Base-by-base conservation (phyloP, 768 basidiomycete genomes). In the Scleroderma bovista region DNA sequence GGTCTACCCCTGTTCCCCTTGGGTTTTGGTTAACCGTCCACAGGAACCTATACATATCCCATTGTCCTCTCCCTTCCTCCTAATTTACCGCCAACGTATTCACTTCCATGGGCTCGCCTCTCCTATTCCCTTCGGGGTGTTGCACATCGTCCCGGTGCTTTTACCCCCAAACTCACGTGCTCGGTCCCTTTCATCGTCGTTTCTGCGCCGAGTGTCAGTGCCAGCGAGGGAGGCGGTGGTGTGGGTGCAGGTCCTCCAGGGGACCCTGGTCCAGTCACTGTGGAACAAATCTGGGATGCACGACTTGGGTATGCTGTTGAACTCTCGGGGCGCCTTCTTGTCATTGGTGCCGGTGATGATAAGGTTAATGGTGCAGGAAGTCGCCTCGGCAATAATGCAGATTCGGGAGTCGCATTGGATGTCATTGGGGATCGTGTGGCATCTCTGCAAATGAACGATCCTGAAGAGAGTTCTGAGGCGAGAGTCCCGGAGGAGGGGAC, bases 1-100 rank as follows among this genome's bases (percentile, higher is more conserved):
- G 23, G 75, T 67, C 16, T 41, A 20, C 38, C 11, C 13, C 34
- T 33, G 10, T 38, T 16, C 19, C 1, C 16, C 39, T 42, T 15
- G 29, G n/a, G 8, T 13, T n/a, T 48, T 22, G 47, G 15, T 46
- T 6, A 9, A 46, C 31, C 50, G 53, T 44, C 32, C 37, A 9
- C 55, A 90, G 94, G 94, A 31, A 88, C 84, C 6, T 97, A 98
- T 64, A 93, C 89, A 15, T 98, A 92, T 66, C 95, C 96, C 1
- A 88, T 99, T 57, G 92, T 91, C 6, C 93, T 98, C 64, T 70
- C 86, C 10, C 83, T 99, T 48, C 93, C 94, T 0, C 72, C 83
- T 5, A 73, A 79, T 53, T 76, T 88, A 12, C 94, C 95, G 4
- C 91, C 96, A 1, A 83, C 84, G 0, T 73, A 97, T 53, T 72